Base-by-base conservation (phyloP, 2,329 filamentous ascomycete genomes). In the Pseudocercospora pini-densiflorae region DNA sequence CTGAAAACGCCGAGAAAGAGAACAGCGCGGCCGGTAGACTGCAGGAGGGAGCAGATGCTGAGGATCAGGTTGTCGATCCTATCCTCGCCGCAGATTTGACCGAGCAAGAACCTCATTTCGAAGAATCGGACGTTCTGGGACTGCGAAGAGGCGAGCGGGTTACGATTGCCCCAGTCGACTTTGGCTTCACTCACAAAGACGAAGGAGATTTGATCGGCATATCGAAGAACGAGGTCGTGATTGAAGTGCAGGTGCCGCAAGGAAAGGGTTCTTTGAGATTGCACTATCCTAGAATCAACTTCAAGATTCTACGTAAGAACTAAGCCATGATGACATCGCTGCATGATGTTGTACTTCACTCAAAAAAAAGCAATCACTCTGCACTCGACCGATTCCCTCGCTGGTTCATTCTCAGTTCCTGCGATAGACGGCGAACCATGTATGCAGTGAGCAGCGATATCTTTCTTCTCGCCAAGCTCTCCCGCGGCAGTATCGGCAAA, bases 261-360 rank as follows among this genome's bases (percentile, higher is more conserved):
- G 65, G 54, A 5, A 40, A 64, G 23, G 69, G 65, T 12, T 61
- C 49, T 36, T 51, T 71, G 29, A 61, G 69, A 43, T 29, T 71
- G 36, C 69, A 71, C 54, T 69, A 65, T 40, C 69, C 67, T 7
- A 58, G 69, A 27, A 69, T 71, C 65, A 71, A 71, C 60, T 71
- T 69, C 62, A 69, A 71, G 63, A 62, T 69, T 12, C 23, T 64
- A 43, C 49, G 60, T 19, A 43, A 51, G 5, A 21, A 47, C 14
- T 60, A 27, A 29, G 6, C 1, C 7, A n/a, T 16, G 10, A 31
- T 53, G 8, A 16, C 2, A 29, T 14, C 2, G 49, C 7, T 29
- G 31, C 33, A 9, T 54, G 0, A 14, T n/a, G 14, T 24, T 24
- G 12, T 16, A 1, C 5, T n/a, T 62, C 31, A 62, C n/a, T 55